Base-by-base conservation (phyloP, 129 eudicot genomes). In the Dittrichia graveolens region DNA sequence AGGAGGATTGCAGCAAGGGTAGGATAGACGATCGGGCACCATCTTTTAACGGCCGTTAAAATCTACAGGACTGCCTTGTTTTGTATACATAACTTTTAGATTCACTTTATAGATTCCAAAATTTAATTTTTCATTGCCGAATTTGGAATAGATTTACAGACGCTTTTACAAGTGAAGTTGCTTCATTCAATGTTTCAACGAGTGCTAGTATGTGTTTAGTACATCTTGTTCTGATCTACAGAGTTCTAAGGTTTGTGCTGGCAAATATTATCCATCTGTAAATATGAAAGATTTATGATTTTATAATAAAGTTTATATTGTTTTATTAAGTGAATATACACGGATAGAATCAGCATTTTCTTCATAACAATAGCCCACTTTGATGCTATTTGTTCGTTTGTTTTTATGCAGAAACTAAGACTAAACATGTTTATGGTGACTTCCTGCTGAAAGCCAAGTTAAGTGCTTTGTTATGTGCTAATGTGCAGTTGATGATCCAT, bases 281-380 rank as follows among this genome's bases (percentile, higher is more conserved):
- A 24, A 24, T 24, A 24, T 24, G 31, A 24, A 24, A 24, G 31
- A 24, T 24, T 24, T 55, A 55, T 15, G 61, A 7, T 55, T 55
- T 52, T 70, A 71, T 56, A 61, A 24, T 50, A 53, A 71, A 71
- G 44, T 44, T 54, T 39, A 55, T 54, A 37, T 69, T 53, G 38
- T n/a, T 42, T 43, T 71, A 6, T 71, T 7, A 24, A 40, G 24
- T 55, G 24, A 39, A 41, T 41, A 71, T 67, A 67, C 69, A 15
- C 16, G n/a, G n/a, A 63, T 16, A 9, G 52, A 64, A 13, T 7
- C 66, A 42, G 5, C 6, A 8, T 40, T 4, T 43, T 62, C 2
- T 14, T 6, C 9, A 41, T 34, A 39, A 8, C 47, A 15, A 18
- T 5, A 5, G 53, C 8, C 43, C 43, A 39, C 48, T 46, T 46